These are phyloP conservation scores for Kodamaea fungicola DNA, from an alignment of 1,139 yeast genomes.

Conservation along the genomic window DNA sequence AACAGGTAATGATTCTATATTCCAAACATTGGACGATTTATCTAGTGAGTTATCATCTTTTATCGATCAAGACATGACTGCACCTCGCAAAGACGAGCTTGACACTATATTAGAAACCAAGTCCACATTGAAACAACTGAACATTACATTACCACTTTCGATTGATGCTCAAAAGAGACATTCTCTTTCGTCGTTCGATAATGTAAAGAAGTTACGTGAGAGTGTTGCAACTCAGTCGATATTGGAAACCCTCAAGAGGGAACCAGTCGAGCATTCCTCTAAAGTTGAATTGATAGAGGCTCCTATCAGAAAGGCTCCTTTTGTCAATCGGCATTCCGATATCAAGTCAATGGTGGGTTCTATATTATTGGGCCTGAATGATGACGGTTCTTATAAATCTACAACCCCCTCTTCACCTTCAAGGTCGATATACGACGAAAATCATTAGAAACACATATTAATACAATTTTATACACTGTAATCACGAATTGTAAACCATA, in stretches of 20 bases:
- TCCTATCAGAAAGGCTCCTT: slow-evolving; percentile 4
- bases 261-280: slow-evolving; percentile 1
- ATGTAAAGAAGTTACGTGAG: slow-evolving; percentile 2
- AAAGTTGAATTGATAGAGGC: slow-evolving; percentile 6
- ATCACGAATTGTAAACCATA: slow-evolving; percentile 24
- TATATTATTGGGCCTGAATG: slow-evolving; percentile 11
- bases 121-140: not conserved
- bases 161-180: slow-evolving; percentile 4
- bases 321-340: slow-evolving; percentile 11
- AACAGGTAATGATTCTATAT: slow-evolving; percentile 26
- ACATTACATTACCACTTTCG: not conserved
- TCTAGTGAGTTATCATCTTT: slow-evolving; percentile 28
- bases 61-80: slow-evolving; percentile 5
- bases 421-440: slow-evolving; percentile 1
- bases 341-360: slow-evolving; percentile 26
- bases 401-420: not conserved
- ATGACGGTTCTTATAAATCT: not conserved
- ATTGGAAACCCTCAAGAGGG: slow-evolving; percentile 8
- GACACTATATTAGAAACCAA: not conserved
- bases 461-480: slow-evolving; percentile 2
- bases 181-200: slow-evolving; percentile 10
- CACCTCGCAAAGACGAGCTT: not conserved
- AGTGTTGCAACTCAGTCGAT: slow-evolving; percentile 8
- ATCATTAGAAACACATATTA: slow-evolving; percentile 5
- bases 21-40: slow-evolving; percentile 29